Conservation (phyloP, 805 yeast species). For the Kuraishia molischiana region DNA sequence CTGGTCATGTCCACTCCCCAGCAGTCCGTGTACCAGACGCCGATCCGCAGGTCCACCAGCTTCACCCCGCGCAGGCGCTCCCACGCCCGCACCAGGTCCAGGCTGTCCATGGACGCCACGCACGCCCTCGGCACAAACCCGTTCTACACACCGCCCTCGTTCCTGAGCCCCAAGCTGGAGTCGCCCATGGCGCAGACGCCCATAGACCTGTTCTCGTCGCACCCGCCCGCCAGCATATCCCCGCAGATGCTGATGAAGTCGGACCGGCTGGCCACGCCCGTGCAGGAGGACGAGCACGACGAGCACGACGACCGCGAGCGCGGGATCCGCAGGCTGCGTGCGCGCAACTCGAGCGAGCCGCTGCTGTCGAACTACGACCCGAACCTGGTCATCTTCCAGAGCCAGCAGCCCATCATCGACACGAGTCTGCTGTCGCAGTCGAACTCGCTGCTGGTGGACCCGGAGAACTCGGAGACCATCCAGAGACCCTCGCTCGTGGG, state of each 20-base stretch:
- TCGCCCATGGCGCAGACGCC: conserved; percentile 13
- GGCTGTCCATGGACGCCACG: conserved; percentile 25
- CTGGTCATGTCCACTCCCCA: conserved; percentile 6
- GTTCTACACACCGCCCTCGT: conserved; percentile 35
- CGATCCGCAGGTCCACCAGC: conserved; percentile 9
- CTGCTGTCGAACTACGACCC: neutral
- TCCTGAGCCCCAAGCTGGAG: conserved; percentile 30
- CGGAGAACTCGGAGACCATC: conserved; percentile 3
- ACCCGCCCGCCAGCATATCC: conserved; percentile 6
- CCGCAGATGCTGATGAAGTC: conserved; percentile 6
- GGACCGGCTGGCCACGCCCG: neutral
- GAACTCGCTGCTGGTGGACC: conserved; percentile 4
- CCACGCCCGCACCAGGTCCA: conserved; percentile 30
- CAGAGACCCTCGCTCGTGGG: neutral
- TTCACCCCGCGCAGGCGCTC: conserved; percentile 23
- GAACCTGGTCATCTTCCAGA: neutral
- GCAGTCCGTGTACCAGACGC: conserved; percentile 12
- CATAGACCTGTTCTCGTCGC: conserved; percentile 10
- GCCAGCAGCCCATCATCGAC: neutral
- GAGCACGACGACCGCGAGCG: conserved; percentile 7
- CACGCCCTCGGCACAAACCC: conserved; percentile 23
- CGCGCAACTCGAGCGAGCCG: conserved; percentile 2
- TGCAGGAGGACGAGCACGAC: conserved; percentile 6
- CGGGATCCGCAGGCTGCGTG: conserved; percentile 5
- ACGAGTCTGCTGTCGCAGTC: neutral